Evolutionary conservation across 2,329 filamentous ascomycete species (phyloP), one percentile per base, ranked within the genome.

Genomic region (Cladophialophora exuberans): DNA sequence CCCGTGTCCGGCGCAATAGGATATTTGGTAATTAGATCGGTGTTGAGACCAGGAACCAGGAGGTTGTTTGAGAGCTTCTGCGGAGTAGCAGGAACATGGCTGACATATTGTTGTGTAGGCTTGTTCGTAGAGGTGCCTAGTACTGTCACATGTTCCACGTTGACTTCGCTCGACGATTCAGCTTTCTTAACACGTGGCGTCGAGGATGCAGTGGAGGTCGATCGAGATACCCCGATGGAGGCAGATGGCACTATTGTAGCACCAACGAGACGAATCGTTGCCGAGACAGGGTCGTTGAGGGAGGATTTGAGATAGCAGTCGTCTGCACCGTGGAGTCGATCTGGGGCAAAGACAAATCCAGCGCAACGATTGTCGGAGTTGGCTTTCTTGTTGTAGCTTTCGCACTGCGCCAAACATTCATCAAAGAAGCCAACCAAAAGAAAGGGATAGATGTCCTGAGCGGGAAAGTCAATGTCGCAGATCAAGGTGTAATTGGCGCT

Each of bases 231-330:
- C 18, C 28, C 20, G 13, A 41, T 17, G 2, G 48, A 20, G 6
- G 49, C 26, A 23, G 50, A 33, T 20, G 54, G 13, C 3, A 43
- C 18, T 20, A 56, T 6, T 17, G 55, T 58, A 18, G 62, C 66
- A 38, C 62, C 66, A n/a, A 67, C 47, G 2, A 69, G 54, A 31
- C 53, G 53, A 17, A 65, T 45, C 6, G 52, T 60, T 10, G 64
- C 59, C 3, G 61, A 44, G 42, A 48, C 33, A 3, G 65, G 61
- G 44, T 63, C 33, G 13, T 59, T 54, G 43, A 67, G 43, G 2
- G 57, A 61, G 7, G 57, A 68, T 35, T 69, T 68, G 22, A 68
- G 61, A 45, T 68, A 68, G 59, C 67, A 69, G 57, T 69, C 58
- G 30, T 67, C 62, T 13, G 61, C 54, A 43, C 59, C 53, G 28